These are phyloP conservation scores for Parathielavia hyrcaniae DNA, from an alignment of 495 filamentous ascomycete genomes.

Conservation along the genomic window DNA sequence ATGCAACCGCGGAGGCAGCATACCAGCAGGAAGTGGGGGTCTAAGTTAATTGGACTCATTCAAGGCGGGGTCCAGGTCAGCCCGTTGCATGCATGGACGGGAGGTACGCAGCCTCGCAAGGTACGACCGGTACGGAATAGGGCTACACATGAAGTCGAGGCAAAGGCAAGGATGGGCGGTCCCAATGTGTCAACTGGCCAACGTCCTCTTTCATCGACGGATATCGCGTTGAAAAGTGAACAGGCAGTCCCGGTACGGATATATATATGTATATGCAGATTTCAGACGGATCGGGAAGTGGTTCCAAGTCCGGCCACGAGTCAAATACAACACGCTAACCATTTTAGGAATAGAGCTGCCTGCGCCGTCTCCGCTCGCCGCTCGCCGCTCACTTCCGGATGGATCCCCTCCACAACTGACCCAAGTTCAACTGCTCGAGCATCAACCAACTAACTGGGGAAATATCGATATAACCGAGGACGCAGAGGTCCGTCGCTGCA, in stretches of 20 bases:
- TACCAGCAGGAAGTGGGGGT: background rate
- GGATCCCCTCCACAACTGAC: background rate
- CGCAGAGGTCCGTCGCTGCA: background rate
- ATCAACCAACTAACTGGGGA: background rate
- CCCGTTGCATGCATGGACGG: background rate
- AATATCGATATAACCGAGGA: background rate
- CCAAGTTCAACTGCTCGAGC: background rate
- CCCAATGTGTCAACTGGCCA: too few relatives aligned
- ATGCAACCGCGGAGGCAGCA: slow-evolving; percentile 17
- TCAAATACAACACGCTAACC: background rate
- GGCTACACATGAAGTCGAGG: too few relatives aligned
- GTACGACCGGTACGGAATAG: too few relatives aligned
- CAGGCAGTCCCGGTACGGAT: too few relatives aligned
- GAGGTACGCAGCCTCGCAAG: background rate
- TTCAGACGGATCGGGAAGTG: too few relatives aligned
- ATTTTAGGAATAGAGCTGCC: background rate
- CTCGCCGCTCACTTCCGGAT: background rate
- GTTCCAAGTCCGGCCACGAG: too few relatives aligned
- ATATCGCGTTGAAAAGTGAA: too few relatives aligned
- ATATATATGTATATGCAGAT: too few relatives aligned
- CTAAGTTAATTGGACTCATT: slow-evolving; percentile 1
- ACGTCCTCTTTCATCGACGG: too few relatives aligned
- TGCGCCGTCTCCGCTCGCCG: background rate
- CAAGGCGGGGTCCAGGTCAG: background rate
- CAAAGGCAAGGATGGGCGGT: too few relatives aligned